phyloP scores from a whole-genome alignment of 164 flowering plant genomes.

The Aristolochia fimbriata region DNA sequence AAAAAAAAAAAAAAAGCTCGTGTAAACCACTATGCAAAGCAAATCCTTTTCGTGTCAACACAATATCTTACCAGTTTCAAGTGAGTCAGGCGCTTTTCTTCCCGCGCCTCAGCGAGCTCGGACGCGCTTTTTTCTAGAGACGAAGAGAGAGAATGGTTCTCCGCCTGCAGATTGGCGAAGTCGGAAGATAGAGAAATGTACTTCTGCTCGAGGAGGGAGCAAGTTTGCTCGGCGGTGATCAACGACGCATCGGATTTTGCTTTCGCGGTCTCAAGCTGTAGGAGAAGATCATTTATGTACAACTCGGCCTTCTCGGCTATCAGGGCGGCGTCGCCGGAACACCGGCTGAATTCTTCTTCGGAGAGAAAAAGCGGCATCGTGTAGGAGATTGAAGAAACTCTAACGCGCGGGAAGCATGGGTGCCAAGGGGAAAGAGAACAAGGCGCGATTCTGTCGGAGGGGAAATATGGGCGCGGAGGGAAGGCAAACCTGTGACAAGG shows the following conservation, averaged over 20 bases:
- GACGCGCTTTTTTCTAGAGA: constrained; percentile 38
- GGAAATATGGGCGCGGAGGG: no score
- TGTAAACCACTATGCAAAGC: not conserved
- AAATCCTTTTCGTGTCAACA: not conserved
- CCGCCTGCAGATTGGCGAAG: constrained; percentile 43
- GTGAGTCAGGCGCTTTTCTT: constrained; percentile 63
- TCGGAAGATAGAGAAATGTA: constrained; percentile 63
- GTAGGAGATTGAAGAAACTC: not conserved
- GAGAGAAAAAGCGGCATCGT: constrained; percentile 78
- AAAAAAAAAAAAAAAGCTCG: not conserved
- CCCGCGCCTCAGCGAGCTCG: constrained; percentile 49
- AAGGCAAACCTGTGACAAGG: no score
- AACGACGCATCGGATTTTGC: constrained; percentile 84
- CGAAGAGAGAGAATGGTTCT: constrained; percentile 36
- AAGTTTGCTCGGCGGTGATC: constrained; percentile 82
- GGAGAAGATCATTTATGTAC: constrained; percentile 38
- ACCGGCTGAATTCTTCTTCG: constrained; percentile 59
- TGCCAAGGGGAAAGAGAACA: no score
- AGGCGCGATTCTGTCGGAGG: no score
- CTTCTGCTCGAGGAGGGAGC: constrained; percentile 79
- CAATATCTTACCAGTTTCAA: constrained; percentile 32
- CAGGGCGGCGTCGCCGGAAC: constrained; percentile 27
- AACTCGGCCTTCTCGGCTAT: constrained; percentile 75
- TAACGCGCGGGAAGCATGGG: no score
- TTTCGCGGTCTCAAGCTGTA: constrained; percentile 51